Base-by-base conservation (phyloP, 257 asterid species). In the Ballota nigra region DNA sequence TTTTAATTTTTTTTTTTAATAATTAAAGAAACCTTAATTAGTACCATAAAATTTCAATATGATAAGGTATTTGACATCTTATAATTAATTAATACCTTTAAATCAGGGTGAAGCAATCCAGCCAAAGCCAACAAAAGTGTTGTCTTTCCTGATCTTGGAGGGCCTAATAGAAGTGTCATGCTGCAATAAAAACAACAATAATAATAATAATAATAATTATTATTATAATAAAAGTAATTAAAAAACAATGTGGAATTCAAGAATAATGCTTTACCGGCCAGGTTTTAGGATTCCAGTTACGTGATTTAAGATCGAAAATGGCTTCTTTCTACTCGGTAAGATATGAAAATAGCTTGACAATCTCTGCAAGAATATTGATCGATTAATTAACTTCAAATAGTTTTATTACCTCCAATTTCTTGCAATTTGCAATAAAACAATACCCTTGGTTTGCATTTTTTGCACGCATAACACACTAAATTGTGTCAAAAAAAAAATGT, bases 71-170 rank as follows among this genome's bases (percentile, higher is more conserved):
- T n/a, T n/a, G n/a, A n/a, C n/a, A n/a, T 38, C 5, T 34, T 1
- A 36, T 36, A 36, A 36, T 36, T 8, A 38, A 38, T 38, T 1
- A 13, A 4, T 47, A 47, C 56, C 22, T 47, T 47, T 23, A 47
- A 47, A 47, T 15, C 5, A 5, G 87, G 75, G 45, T 83, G 86
- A 63, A 82, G 88, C 82, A 83, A 78, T 55, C 91, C 96, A 23
- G 96, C 86, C 78, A 89, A 77, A 15, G 92, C 89, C 78, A 89
- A 55, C 81, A 86, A 72, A 78, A 90, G 75, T 0, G 92, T 81
- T 1, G 92, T 87, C 77, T 87, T 87, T n/a, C 92, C 91, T 0
- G 87, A 84, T 70, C 89, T 72, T 24, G 96, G 95, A 24, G 95
- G 96, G 0, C 95, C 92, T 73, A 90, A 82, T 56, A 90, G 85